A percentile compares a stretch with the other conserved stretches of the same genome.
Evolutionary conservation across 345 rosid genomes (phyloP).

Genomic region (Gynandropsis gynandra): DNA sequence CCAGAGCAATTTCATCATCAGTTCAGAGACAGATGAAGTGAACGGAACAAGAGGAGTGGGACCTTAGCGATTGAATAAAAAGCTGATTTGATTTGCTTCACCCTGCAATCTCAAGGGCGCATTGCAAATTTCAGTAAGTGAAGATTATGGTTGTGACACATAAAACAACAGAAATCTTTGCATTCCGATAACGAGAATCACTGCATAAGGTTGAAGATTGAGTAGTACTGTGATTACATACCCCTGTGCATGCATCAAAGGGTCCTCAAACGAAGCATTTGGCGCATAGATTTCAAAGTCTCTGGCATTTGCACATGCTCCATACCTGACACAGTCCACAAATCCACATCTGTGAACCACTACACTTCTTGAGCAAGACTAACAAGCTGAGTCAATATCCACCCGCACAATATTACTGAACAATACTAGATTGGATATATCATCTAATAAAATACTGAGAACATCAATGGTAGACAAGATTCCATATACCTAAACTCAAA

Average conservation of each 20-base stretch:
- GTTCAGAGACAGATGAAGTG: conserved; percentile 2
- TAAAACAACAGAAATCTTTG: background rate
- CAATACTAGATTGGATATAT: background rate
- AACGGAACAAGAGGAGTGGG: background rate
- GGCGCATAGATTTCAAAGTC: conserved; percentile 79
- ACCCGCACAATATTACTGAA: background rate
- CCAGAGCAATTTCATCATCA: background rate
- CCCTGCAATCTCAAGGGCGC: conserved; percentile 34
- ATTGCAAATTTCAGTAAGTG: background rate
- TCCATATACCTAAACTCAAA: background rate
- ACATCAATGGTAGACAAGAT: too few species aligned
- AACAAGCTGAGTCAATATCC: background rate
- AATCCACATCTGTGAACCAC: conserved; percentile 5
- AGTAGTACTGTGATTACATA: conserved; percentile 19
- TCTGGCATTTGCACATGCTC: conserved; percentile 43
- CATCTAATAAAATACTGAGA: background rate
- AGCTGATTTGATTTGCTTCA: conserved; percentile 87
- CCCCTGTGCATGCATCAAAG: conserved; percentile 90
- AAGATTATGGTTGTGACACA: too few species aligned
- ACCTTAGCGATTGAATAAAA: conserved; percentile 83
- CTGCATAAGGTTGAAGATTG: background rate
- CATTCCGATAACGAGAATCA: background rate
- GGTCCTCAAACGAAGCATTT: conserved; percentile 86
- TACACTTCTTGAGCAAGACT: background rate
- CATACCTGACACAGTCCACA: conserved; percentile 49